Conservation (phyloP, 257 asterid genomes). For the Cinchona pubescens region DNA sequence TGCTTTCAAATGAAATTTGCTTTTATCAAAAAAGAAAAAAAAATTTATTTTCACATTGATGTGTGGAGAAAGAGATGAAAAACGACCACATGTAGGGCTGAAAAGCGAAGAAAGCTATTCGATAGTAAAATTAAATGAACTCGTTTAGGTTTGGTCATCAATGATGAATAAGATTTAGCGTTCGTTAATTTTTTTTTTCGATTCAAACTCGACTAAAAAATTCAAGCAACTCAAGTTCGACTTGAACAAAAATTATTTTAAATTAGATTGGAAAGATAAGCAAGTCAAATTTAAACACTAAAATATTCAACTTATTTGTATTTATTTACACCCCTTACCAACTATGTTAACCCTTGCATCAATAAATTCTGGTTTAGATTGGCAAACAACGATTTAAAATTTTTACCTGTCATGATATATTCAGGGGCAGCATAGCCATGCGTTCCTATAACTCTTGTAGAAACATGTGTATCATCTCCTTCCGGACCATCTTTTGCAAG, state of each 20-base stretch:
- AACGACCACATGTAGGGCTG: not conserved
- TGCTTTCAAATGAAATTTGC: not conserved
- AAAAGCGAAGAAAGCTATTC: not conserved
- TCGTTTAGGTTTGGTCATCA: too few relatives aligned
- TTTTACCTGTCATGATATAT: slow-evolving; percentile 77
- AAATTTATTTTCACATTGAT: not conserved
- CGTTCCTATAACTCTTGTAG: slow-evolving; percentile 93
- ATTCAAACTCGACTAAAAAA: too few relatives aligned
- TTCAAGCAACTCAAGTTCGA: too few relatives aligned
- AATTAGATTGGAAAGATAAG: too few relatives aligned
- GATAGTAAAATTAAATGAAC: too few relatives aligned
- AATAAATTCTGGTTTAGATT: not conserved
- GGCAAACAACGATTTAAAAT: not conserved
- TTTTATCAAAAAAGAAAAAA: not conserved
- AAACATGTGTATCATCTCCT: slow-evolving; percentile 88
- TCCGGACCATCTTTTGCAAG: slow-evolving; percentile 93
- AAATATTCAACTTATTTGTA: too few relatives aligned
- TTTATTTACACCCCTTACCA: too few relatives aligned
- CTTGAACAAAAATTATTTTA: too few relatives aligned
- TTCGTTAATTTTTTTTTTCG: too few relatives aligned
- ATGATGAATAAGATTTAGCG: too few relatives aligned
- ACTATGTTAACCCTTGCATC: not conserved
- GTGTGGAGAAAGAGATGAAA: not conserved
- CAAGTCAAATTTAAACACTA: too few relatives aligned
- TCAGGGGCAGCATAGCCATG: slow-evolving; percentile 95